Evolutionary conservation across 2,329 filamentous ascomycete genomes (phyloP), one percentile per base, ranked within the genome.

Genomic region (Aspergillus ochraceoroseus): DNA sequence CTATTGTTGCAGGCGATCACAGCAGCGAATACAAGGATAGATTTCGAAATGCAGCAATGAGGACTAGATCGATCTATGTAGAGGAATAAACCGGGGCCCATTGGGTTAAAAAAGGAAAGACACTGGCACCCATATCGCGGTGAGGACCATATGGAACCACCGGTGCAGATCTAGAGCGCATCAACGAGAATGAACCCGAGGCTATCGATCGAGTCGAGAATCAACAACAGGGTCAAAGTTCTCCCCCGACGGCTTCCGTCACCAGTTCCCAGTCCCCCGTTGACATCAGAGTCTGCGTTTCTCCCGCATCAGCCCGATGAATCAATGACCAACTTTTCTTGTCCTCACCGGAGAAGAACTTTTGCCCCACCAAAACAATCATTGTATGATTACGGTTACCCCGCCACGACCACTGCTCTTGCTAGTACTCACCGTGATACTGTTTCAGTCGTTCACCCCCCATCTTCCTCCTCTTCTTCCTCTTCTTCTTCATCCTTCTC

Each of bases 271-370:
- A 49, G 22, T n/a, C n/a, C n/a, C n/a, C n/a, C 41, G 52, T 47
- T 66, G 59, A 64, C 59, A 64, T 65, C 61, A 65, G 57, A n/a
- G n/a, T n/a, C n/a, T n/a, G n/a, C n/a, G n/a, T n/a, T n/a, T n/a
- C n/a, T 64, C 59, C 63, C 63, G 63, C 61, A 63, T 61, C 59
- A 65, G 61, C 60, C 63, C 62, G 62, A 61, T 50, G 38, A 39
- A 41, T 44, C 40, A 43, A 43, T n/a, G n/a, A n/a, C n/a, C n/a
- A n/a, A n/a, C n/a, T n/a, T n/a, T n/a, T n/a, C n/a, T n/a, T n/a
- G n/a, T n/a, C n/a, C n/a, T 58, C 52, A 56, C 57, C 61, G 58
- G 55, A 53, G 17, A 11, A 42, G n/a, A n/a, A n/a, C n/a, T n/a
- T n/a, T n/a, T n/a, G 45, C 53, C 51, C 51, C 53, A 54, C 53